Conservation (phyloP, 352 stramenopile genomes). For the Achlya hypogyna region DNA sequence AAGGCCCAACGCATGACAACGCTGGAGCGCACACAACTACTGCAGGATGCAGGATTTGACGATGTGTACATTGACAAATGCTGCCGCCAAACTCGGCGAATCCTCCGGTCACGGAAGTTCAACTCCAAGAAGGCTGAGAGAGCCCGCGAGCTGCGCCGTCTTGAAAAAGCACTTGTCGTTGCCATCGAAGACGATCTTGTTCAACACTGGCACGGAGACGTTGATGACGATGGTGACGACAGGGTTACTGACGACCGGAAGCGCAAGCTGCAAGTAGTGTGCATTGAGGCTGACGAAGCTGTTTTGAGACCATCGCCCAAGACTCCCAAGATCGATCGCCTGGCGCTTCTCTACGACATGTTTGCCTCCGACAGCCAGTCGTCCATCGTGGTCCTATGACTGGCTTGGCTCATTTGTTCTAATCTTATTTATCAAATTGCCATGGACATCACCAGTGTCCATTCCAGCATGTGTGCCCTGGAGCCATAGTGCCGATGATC, state of each 20-base stretch:
- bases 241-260: background rate
- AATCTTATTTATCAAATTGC: no score
- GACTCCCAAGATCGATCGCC: background rate
- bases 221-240: background rate
- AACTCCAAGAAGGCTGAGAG: constrained; percentile 5
- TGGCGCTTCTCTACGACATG: constrained; percentile 1
- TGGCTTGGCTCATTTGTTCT: background rate
- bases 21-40: background rate
- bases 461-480: no score
- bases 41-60: background rate
- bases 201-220: background rate
- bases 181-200: background rate
- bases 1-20: background rate
- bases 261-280: background rate
- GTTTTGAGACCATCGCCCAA: background rate
- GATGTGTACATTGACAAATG: background rate
- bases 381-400: background rate
- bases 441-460: no score
- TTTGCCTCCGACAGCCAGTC: constrained; percentile 2
- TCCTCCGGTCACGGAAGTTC: background rate
- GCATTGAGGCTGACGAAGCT: background rate
- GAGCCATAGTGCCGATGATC: no score
- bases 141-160: background rate
- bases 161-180: background rate
- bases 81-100: background rate